These are phyloP conservation scores for Mycena olivaceomarginata DNA, from an alignment of 768 basidiomycete species.

Conservation along the genomic window DNA sequence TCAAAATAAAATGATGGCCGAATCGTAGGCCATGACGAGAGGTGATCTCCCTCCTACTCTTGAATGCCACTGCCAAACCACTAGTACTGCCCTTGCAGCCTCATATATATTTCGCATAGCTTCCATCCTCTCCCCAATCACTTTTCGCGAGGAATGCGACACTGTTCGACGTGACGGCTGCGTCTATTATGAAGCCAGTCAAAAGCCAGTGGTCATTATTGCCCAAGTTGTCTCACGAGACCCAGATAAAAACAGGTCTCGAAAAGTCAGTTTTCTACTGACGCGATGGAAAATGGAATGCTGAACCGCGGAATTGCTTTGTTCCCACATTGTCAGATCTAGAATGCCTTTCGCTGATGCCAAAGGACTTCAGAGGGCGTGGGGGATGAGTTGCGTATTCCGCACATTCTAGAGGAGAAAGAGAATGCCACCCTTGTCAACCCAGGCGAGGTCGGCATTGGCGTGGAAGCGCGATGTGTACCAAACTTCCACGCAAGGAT, in stretches of 20 bases:
- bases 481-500: too few relatives aligned
- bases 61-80: too few relatives aligned
- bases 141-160: slow-evolving; percentile 99
- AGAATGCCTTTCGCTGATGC: too few relatives aligned
- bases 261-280: not conserved
- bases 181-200: slow-evolving; percentile 93
- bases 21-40: too few relatives aligned
- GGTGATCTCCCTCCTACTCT: too few relatives aligned
- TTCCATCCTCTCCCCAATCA: slow-evolving; percentile 91
- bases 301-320: slow-evolving; percentile 91
- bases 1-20: too few relatives aligned
- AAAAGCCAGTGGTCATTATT: too few relatives aligned
- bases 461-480: too few relatives aligned
- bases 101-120: slow-evolving; percentile 66
- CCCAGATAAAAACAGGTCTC: slow-evolving; percentile 95
- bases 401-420: too few relatives aligned
- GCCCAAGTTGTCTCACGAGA: slow-evolving; percentile 93
- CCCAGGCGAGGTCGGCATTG: too few relatives aligned
- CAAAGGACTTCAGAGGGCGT: too few relatives aligned
- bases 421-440: not conserved
- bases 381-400: not conserved
- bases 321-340: slow-evolving; percentile 91
- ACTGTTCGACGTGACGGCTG: slow-evolving; percentile 95
- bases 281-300: slow-evolving; percentile 82
- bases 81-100: too few relatives aligned